Conservation (phyloP, 2,329 filamentous ascomycete species). For the Juglanconis juglandina region DNA sequence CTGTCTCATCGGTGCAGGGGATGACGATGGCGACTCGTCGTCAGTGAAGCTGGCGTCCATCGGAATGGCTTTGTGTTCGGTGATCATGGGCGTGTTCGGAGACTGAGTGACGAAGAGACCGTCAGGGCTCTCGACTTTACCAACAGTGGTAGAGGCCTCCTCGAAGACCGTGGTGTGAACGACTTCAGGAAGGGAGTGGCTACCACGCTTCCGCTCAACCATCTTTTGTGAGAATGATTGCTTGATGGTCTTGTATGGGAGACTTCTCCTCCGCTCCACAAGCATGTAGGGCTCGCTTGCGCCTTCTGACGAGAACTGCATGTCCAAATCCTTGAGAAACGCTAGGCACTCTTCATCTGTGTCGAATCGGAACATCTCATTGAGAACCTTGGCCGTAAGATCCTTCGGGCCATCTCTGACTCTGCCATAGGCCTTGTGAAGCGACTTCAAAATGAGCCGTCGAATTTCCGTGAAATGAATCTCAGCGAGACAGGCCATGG, state of each 20-base stretch:
- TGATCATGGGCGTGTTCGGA: slow-evolving; percentile 1
- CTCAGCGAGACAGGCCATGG: slow-evolving; percentile 67
- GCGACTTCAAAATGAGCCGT: slow-evolving; percentile 52
- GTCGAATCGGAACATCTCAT: slow-evolving; percentile 63
- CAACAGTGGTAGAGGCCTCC: slow-evolving; percentile 23
- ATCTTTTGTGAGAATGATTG: slow-evolving; percentile 55
- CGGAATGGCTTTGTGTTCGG: background rate
- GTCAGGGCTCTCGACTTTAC: slow-evolving; percentile 18
- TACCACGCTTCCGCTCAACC: slow-evolving; percentile 59
- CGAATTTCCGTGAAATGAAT: slow-evolving; percentile 63
- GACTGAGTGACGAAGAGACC: slow-evolving; percentile 25
- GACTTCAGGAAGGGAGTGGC: slow-evolving; percentile 48
- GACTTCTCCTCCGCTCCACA: slow-evolving; percentile 39
- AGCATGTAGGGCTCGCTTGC: slow-evolving; percentile 38
- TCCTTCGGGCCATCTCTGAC: slow-evolving; percentile 57
- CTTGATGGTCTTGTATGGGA: slow-evolving; percentile 48
- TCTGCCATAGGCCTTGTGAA: slow-evolving; percentile 54
- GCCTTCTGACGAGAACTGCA: slow-evolving; percentile 46
- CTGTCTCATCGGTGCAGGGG: slow-evolving; percentile 4
- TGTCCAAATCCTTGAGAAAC: slow-evolving; percentile 58
- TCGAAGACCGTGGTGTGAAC: slow-evolving; percentile 55
- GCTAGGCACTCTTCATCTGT: slow-evolving; percentile 62
- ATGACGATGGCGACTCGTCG: slow-evolving; percentile 11
- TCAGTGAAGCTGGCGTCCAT: slow-evolving; percentile 10
- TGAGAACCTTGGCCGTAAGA: slow-evolving; percentile 54